Percentiles rank a stretch among this genome's conserved stretches.
Evolutionary conservation across 805 yeast species (phyloP).

Genomic region (Tetrapisispora fleetii): DNA sequence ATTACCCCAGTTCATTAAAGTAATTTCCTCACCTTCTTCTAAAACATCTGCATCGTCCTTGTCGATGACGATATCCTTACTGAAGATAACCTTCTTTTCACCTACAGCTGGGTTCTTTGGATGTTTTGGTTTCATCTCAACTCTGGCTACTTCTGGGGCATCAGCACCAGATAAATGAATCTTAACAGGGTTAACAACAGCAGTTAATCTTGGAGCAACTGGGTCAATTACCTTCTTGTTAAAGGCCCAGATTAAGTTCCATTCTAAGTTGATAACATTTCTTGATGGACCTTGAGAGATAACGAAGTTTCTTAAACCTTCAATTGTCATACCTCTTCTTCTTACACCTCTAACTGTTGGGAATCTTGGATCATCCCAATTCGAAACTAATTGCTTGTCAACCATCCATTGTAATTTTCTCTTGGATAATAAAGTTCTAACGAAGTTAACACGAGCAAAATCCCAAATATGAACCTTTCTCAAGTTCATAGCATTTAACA

Average conservation of each 20-base stretch:
- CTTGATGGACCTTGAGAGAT: constrained; percentile 96
- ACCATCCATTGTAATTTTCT: constrained; percentile 99
- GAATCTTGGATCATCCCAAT: constrained; percentile 99
- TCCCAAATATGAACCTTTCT: constrained; percentile 97
- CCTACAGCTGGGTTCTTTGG: constrained; percentile 93
- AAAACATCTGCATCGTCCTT: constrained; percentile 75
- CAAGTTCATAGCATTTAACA: constrained; percentile 66
- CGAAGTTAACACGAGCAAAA: constrained; percentile 93
- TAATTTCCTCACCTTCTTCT: constrained; percentile 80
- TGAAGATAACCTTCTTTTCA: constrained; percentile 61
- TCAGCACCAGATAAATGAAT: constrained; percentile 46
- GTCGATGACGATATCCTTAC: constrained; percentile 60
- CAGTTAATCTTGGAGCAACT: constrained; percentile 90
- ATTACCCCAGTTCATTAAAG: constrained; percentile 99
- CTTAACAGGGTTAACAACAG: constrained; percentile 64
- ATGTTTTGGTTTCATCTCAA: constrained; percentile 81
- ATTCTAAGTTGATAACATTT: constrained; percentile 92
- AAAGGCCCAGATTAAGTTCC: constrained; percentile 96
- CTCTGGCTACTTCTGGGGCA: constrained; percentile 54
- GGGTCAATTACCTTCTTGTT: constrained; percentile 98
- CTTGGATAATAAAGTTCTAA: constrained; percentile 89
- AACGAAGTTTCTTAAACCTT: constrained; percentile 90
- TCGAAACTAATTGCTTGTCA: constrained; percentile 73
- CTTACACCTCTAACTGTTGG: constrained; percentile 99
- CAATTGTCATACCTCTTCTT: constrained; percentile 99